Base-by-base conservation (phyloP, 129 eudicot species). In the Heracleum sosnowskyi region DNA sequence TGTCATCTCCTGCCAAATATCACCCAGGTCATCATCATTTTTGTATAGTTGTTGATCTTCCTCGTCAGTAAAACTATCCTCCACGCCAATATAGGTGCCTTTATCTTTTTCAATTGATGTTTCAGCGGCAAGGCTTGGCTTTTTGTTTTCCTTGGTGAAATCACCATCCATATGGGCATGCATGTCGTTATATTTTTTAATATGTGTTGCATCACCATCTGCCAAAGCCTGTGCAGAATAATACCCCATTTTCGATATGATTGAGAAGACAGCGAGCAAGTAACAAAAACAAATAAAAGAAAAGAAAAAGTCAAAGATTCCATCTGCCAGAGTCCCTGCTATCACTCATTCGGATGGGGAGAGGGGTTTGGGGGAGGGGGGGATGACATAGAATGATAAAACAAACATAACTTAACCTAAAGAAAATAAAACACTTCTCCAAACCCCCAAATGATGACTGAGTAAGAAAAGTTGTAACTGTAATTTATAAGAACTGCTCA, bases 1-100 rank as follows among this genome's bases (percentile, higher is more conserved):
- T 8, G 74, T 69, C 97, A 91, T 91, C 62, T 91, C 91, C 42
- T 89, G 88, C 98, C 98, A 93, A 40, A 91, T 85, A 80, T 89
- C 95, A 73, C 81, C 90, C 75, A 88, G 77, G 17, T 88, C 88
- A 51, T 93, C 89, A 84, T 77, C 78, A 80, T 85, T 76, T 44
- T 36, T 63, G 35, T 82, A 88, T 69, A 76, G 37, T 45, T 74
- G 68, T 11, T 78, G 77, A 76, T 76, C 78, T 57, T 66, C 77
- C 55, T 87, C 91, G 77, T 82, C 87, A 68, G 49, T 35, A 34
- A 71, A 79, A 28, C 85, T 85, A 53, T 86, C 90, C 33, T 83
- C 88, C 20, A 74, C 79, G 4, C 84, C 84, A 44, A 75, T 77
- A 60, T 78, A 55, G 22, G 35, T 73, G 40, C 83, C 87, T 84